Base-by-base conservation (phyloP, 257 asterid species). In the Capsicum chinense region DNA sequence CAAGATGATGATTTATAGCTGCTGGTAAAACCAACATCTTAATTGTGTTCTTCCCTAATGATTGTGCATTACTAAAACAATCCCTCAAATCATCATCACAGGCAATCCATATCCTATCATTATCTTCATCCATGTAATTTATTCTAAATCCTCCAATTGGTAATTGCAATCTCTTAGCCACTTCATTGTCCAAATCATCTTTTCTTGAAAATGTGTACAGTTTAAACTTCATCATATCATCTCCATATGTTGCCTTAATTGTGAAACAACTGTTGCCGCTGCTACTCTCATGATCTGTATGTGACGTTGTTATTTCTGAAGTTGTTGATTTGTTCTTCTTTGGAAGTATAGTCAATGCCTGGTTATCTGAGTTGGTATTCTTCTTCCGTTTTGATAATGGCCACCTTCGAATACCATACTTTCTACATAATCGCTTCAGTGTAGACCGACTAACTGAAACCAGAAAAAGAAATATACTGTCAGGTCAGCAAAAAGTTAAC, bases 331-430 rank as follows among this genome's bases (percentile, higher is more conserved):
- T 78, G 15, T 54, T 54, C 63, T 78, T 78, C 64, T 54, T 78
- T 14, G 81, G 44, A 54, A 78, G 14, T 13, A 13, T 19, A 44
- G 33, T 52, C 54, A 54, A 14, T 78, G 64, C 19, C 48, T 78
- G 5, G 26, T 7, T 3, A 14, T 54, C 50, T 0, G 64, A 78
- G 14, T 78, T 64, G 3, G 13, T 14, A 56, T 21, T 26, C 50
- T 52, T 78, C 64, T 78, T 78, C 4, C 81, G 64, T 78, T 78
- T 78, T 15, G 81, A 54, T 33, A 95, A 94, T 74, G 99, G 98
- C 99, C 98, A 95, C 42, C 98, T 90, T 50, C 93, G 90, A 84
- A 95, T 95, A 76, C 98, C 99, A 39, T 94, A 95, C 84, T 93
- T 95, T 85, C 99, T 90, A 83, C 99, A 95, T 62, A 95, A 93